Base-by-base conservation (phyloP, 768 basidiomycete species). In the Lactarius trivialis region DNA sequence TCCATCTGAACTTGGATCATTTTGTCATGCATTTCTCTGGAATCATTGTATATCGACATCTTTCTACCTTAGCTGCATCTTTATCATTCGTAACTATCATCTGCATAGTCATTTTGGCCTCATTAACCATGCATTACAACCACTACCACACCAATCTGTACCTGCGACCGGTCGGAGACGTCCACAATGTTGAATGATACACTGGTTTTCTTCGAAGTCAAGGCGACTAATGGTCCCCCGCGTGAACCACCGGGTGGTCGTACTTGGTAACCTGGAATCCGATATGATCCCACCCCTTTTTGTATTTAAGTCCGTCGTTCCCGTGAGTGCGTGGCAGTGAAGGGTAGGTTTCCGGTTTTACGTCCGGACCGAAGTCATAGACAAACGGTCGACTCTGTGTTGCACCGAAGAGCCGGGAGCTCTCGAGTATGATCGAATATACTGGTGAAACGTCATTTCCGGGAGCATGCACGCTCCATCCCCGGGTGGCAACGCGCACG, bases 391-490 rank as follows among this genome's bases (percentile, higher is more conserved):
- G 75, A 65, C 83, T 85, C 70, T 92, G 84, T 9, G 88, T 91
- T 4, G 78, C 89, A 12, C 89, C 91, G 66, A 87, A 93, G 50
- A 91, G 73, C 43, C 91, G 83, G 17, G 88, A 86, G 64, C 88
- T 85, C 71, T 93, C 91, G 24, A 91, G 74, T 36, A 85, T 71
- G 53, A 93, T 71, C 7, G 82, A 79, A 71, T 92, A 93, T 2
- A 93, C 88, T 0, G 91, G 91, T 1, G 88, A 90, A 1, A 79
- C 74, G 68, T 91, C 89, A 68, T 89, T 89, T 5, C 86, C 85
- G 1, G 91, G 91, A 2, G 86, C 86, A 70, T 91, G 83, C 7
- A 91, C 84, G 67, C 86, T 89, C 85, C 88, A 91, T 3, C 91
- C 90, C 8, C 63, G 65, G 4, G 69, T 72, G 0, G 87, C 80